These are phyloP conservation scores for Trichosanthes truncata DNA, from an alignment of 306 rosid species.

Conservation along the genomic window DNA sequence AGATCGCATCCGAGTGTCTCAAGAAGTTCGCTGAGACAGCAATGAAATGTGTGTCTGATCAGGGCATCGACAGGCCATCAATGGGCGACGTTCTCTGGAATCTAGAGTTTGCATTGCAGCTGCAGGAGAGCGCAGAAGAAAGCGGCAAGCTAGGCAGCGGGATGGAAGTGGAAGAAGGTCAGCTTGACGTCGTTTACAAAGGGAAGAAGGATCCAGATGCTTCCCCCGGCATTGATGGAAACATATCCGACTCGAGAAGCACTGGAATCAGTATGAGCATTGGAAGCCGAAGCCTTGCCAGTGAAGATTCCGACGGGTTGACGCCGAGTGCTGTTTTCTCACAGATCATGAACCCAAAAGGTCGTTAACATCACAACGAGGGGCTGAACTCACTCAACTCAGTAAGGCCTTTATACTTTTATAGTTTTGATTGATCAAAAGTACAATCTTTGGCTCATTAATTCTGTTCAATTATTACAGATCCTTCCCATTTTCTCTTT, in stretches of 20 bases:
- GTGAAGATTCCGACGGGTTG: conserved; percentile 92
- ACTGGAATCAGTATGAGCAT: conserved; percentile 93
- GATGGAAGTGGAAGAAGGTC: conserved; percentile 42
- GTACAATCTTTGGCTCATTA: not conserved
- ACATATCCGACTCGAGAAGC: conserved; percentile 79
- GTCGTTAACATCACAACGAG: conserved; percentile 46
- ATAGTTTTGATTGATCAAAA: not conserved
- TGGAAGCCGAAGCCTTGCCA: conserved; percentile 95
- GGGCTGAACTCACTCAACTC: not conserved
- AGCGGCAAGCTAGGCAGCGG: conserved; percentile 46
- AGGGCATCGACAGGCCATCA: conserved; percentile 94
- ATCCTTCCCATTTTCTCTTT: not conserved
- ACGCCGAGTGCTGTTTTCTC: conserved; percentile 98
- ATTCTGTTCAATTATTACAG: not conserved
- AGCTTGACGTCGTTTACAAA: conserved; percentile 27
- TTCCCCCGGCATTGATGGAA: conserved; percentile 39
- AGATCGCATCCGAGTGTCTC: conserved; percentile 84
- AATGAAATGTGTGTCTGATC: conserved; percentile 93
- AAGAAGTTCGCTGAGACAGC: conserved; percentile 95
- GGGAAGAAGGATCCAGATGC: conserved; percentile 64
- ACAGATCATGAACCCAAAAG: conserved; percentile 98
- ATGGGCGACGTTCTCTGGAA: conserved; percentile 99
- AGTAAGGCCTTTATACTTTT: not conserved
- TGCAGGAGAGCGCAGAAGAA: conserved; percentile 96
- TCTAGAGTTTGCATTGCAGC: conserved; percentile 96